phyloP scores from a whole-genome alignment of 2,329 filamentous ascomycete genomes.

The Xylariaceae sp. region DNA sequence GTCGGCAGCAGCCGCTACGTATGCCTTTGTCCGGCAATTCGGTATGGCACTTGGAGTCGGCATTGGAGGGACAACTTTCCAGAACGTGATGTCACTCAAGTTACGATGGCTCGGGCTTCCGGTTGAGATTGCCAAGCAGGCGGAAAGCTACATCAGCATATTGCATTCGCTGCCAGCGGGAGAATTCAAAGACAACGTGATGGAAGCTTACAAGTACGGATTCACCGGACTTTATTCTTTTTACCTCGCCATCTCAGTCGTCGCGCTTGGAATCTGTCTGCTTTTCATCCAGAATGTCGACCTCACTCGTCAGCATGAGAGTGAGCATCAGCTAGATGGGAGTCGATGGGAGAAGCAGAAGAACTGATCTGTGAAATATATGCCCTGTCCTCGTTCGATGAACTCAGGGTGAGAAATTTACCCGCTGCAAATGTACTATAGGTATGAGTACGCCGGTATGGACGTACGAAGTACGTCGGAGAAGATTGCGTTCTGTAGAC shows the following conservation, averaged over 20 bases:
- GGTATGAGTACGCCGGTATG: no score
- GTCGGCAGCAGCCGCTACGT: slow-evolving; percentile 39
- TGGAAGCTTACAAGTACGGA: slow-evolving; percentile 26
- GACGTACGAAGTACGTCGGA: no score
- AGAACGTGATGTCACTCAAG: slow-evolving; percentile 38
- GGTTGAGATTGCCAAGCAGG: slow-evolving; percentile 28
- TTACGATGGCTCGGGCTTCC: slow-evolving; percentile 32
- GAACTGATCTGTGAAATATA: neutral
- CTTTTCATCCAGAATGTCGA: slow-evolving; percentile 26
- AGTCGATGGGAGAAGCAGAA: slow-evolving; percentile 14
- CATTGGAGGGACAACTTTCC: slow-evolving; percentile 40
- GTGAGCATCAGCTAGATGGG: slow-evolving; percentile 24
- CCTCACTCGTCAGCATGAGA: slow-evolving; percentile 23
- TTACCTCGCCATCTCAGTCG: slow-evolving; percentile 23
- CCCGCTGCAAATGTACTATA: no score
- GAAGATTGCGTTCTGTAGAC: no score
- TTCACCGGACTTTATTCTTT: slow-evolving; percentile 24
- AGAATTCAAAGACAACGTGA: slow-evolving; percentile 14
- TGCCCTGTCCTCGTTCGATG: neutral
- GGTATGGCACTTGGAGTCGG: slow-evolving; percentile 42
- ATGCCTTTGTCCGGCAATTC: slow-evolving; percentile 39
- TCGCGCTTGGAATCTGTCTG: slow-evolving; percentile 19
- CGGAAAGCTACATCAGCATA: slow-evolving; percentile 27
- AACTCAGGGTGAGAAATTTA: no score
- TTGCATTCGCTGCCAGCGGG: slow-evolving; percentile 19